Conservation (phyloP, 2,329 filamentous ascomycete species). For the Exserohilum turcica region DNA sequence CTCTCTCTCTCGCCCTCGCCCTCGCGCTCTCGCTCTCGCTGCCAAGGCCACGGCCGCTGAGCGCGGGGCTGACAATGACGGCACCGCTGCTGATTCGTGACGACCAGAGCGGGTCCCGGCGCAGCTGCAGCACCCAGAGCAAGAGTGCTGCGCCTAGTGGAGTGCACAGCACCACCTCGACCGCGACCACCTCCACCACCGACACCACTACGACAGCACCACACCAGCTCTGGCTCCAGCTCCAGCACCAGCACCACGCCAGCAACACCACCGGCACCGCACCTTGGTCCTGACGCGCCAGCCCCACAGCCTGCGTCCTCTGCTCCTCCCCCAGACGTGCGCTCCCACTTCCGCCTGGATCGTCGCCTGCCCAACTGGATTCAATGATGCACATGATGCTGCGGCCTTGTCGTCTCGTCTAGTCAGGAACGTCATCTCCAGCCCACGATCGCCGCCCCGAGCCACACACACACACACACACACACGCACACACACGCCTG, state of each 20-base stretch:
- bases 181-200: no score
- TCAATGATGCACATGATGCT: neutral
- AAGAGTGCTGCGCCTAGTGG: constrained; percentile 19
- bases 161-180: no score
- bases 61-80: constrained; percentile 19
- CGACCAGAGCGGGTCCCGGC: constrained; percentile 17
- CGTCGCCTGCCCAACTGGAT: constrained; percentile 7
- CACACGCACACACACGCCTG: neutral
- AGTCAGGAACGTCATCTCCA: constrained; percentile 20
- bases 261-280: neutral
- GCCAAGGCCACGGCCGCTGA: neutral
- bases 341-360: constrained; percentile 8
- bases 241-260: neutral
- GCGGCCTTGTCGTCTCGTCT: constrained; percentile 4
- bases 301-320: constrained; percentile 11
- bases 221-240: neutral
- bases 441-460: constrained; percentile 10
- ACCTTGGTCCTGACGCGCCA: constrained; percentile 18
- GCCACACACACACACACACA: neutral
- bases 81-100: constrained; percentile 18
- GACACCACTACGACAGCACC: neutral
- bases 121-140: constrained; percentile 27
- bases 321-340: constrained; percentile 16
- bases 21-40: no score
- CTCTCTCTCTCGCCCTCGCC: no score